These are phyloP conservation scores for Chlorophyllum brunneum DNA, from an alignment of 768 basidiomycete genomes.

Conservation along the genomic window DNA sequence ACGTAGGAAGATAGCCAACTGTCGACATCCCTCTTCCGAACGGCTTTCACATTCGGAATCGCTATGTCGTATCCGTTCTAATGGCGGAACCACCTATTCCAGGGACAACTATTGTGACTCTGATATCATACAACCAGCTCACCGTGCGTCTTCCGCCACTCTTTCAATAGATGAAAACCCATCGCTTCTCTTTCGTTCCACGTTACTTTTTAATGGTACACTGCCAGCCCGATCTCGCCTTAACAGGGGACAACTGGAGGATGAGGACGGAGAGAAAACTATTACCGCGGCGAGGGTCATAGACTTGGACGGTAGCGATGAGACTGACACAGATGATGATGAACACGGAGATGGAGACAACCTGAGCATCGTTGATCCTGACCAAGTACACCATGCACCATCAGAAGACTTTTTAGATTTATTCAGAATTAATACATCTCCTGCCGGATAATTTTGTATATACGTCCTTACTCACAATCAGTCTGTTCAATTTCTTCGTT, in stretches of 20 bases:
- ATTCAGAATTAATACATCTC: conserved; percentile 36
- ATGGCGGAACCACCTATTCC: background rate
- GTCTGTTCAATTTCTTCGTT: too few species aligned
- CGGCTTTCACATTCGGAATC: background rate
- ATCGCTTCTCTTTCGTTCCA: too few species aligned
- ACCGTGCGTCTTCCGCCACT: too few species aligned
- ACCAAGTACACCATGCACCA: conserved; percentile 8
- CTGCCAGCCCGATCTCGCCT: too few species aligned
- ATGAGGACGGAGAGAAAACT: too few species aligned
- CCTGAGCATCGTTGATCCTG: background rate
- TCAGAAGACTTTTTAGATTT: conserved; percentile 52
- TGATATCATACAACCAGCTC: too few species aligned
- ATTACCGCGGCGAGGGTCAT: background rate
- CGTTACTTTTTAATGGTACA: too few species aligned
- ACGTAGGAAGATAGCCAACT: conserved; percentile 10
- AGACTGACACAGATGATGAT: background rate
- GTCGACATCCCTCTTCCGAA: background rate
- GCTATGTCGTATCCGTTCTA: background rate
- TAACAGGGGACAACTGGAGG: too few species aligned
- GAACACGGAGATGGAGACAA: background rate
- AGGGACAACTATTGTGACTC: background rate
- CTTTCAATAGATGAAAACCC: too few species aligned
- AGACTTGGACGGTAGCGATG: background rate
- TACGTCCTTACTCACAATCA: too few species aligned
- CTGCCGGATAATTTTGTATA: conserved; percentile 15